Base-by-base conservation (phyloP, 2,329 filamentous ascomycete species). In the Knoxdaviesia capensis region DNA sequence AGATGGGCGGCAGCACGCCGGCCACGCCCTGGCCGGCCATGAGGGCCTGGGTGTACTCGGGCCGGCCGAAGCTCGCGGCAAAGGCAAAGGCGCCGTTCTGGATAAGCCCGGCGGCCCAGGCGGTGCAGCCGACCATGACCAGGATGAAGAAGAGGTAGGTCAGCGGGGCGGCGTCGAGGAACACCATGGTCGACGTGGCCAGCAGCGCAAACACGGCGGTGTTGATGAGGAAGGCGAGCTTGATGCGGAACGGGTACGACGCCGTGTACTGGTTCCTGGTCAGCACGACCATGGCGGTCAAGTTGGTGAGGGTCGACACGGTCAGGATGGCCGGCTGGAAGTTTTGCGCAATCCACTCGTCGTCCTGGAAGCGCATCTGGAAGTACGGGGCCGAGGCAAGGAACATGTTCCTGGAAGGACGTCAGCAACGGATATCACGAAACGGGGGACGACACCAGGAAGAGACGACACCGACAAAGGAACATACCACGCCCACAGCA, bases 51-150 rank as follows among this genome's bases (percentile, higher is more conserved):
- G 85, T 94, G 58, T 96, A 98, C 58, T 90, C 83, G 20, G 80
- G 74, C 41, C 82, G 68, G 34, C 79, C 84, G 53, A 94, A 96
- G 41, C 83, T 79, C 4, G 82, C 75, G 3, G 85, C 86, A 55
- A 87, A 96, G 3, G 90, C 85, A 56, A 94, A 94, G 7, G 90
- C 75, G 11, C 90, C 90, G 57, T 96, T 96, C 60, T 96, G 90
- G 49, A 87, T 81, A 41, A 94, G 65, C 0, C 82, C 87, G 0
- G 86, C 81, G 0, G 84, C 86, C 54, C 80, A 66, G 48, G 85
- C 83, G 0, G 86, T 74, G n/a, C 65, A 62, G 46, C 81, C 77
- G 5, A 94, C 86, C 69, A 87, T 86, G 46, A 75, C 44, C 56
- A 98, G 76, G 42, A 93, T 59, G 56, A 96, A 94, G 29, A 59